Evolutionary conservation across 2,329 filamentous ascomycete species (phyloP), one percentile per base, ranked within the genome.

Genomic region (Thielaviopsis punctulata): DNA sequence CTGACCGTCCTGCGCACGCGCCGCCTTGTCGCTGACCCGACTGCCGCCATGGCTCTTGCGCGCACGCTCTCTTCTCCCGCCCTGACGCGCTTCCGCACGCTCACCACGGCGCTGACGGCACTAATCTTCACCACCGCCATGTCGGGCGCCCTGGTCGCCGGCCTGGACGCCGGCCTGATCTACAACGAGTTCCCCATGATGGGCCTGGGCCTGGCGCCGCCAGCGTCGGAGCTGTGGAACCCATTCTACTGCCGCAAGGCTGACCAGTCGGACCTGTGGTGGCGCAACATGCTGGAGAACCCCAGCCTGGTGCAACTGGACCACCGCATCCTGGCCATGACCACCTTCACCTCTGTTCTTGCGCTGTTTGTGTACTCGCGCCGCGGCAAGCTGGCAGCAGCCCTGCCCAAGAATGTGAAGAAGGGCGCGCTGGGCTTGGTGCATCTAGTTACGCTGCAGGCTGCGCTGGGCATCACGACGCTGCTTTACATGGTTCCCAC

Each of bases 101-200:
- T 80, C 19, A 81, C 87, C 21, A 73, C 79, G 5, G 82, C 73
- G 2, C 73, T 96, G 23, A 76, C 82, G 8, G 71, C 73, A 3
- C 76, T 98, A 23, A 80, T 94, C 59, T 96, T 95, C 68, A 73
- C 76, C 30, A 98, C 92, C 3, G 88, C 86, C 62, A 86, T 98
- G 77, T 95, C 92, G 3, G 92, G 90, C 51, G 90, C 82, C 4
- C 76, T 98, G 2, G 92, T 98, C 27, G 92, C 92, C 6, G 92
- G 92, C 27, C 80, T 98, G 13, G 92, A 98, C 63, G 92, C 92
- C 8, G 92, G 92, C 8, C 74, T 98, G 53, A 96, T 98, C 67
- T 98, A 98, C 73, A 98, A 98, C 65, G 88, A 98, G 66, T 96
- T 98, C 65, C 92, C 92, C 6, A 86, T 77, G 67, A 98, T 98